Percentiles rank a stretch among this genome's conserved stretches.
Conservation (phyloP, 2,329 filamentous ascomycete species). For the Davidsoniella eucalypti region DNA sequence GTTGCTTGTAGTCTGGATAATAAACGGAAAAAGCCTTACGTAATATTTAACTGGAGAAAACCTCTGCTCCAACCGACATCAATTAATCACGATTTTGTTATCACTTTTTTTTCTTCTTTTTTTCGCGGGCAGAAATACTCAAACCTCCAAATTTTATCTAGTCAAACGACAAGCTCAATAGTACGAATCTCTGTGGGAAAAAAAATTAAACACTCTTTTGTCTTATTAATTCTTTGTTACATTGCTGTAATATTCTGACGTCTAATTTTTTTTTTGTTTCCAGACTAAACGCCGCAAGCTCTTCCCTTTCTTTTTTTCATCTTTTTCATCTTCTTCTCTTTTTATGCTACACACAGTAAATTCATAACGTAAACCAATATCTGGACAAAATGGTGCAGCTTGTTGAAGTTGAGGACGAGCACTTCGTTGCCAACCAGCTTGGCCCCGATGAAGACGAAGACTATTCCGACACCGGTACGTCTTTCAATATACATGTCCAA, state of each 20-base stretch:
- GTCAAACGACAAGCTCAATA: too few species aligned
- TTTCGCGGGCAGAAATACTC: too few species aligned
- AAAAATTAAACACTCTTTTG: too few species aligned
- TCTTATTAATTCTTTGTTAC: neutral
- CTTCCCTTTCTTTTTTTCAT: neutral
- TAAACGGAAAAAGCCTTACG: too few species aligned
- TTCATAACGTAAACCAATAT: conserved; percentile 2
- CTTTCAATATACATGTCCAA: neutral
- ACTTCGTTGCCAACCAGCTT: conserved; percentile 59
- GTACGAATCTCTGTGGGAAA: too few species aligned
- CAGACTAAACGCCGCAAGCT: too few species aligned
- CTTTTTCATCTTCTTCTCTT: neutral
- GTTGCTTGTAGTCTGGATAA: too few species aligned
- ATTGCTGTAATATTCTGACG: neutral
- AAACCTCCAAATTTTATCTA: too few species aligned
- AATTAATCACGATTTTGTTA: too few species aligned
- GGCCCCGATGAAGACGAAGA: conserved; percentile 70
- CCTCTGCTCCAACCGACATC: too few species aligned
- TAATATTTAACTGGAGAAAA: too few species aligned
- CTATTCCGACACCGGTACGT: conserved; percentile 80
- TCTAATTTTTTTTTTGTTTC: neutral
- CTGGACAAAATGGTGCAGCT: conserved; percentile 71
- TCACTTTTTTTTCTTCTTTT: too few species aligned
- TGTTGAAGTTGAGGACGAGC: conserved; percentile 91
- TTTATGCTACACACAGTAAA: conserved; percentile 1